phyloP scores from a whole-genome alignment of 129 eudicot genomes.

The Solidago caesia region DNA sequence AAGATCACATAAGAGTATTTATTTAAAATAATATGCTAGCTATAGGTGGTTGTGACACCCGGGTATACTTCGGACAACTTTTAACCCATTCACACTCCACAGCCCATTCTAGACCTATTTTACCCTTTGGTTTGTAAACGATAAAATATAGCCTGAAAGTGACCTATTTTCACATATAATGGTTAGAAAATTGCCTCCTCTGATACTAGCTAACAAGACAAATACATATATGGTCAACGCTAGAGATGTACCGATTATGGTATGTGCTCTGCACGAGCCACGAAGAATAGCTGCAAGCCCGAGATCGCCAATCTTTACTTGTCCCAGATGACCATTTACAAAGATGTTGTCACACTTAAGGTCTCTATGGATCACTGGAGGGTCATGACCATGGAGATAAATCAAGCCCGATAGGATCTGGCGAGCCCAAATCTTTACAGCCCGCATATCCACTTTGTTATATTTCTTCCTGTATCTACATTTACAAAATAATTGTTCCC shows the following conservation, averaged over 20 bases:
- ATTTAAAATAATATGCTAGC: too few relatives aligned
- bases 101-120: not conserved
- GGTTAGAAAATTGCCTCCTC: not conserved
- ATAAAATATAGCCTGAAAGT: not conserved
- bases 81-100: too few relatives aligned
- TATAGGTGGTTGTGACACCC: too few relatives aligned
- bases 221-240: not conserved
- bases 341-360: slow-evolving; percentile 82
- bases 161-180: not conserved
- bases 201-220: not conserved
- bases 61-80: too few relatives aligned
- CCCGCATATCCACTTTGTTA: slow-evolving; percentile 59
- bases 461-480: slow-evolving; percentile 77
- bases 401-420: slow-evolving; percentile 74
- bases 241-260: slow-evolving; percentile 59
- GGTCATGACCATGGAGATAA: slow-evolving; percentile 79
- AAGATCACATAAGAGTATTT: too few relatives aligned
- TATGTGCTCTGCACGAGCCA: slow-evolving; percentile 73
- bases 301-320: slow-evolving; percentile 92
- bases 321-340: slow-evolving; percentile 86
- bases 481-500: not conserved
- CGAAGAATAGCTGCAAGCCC: slow-evolving; percentile 82
- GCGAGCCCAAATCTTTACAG: slow-evolving; percentile 84
- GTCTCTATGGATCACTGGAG: slow-evolving; percentile 88
- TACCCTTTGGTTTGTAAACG: not conserved